Base-by-base conservation (phyloP, 805 yeast species). In the Monosporozyma aerobia region DNA sequence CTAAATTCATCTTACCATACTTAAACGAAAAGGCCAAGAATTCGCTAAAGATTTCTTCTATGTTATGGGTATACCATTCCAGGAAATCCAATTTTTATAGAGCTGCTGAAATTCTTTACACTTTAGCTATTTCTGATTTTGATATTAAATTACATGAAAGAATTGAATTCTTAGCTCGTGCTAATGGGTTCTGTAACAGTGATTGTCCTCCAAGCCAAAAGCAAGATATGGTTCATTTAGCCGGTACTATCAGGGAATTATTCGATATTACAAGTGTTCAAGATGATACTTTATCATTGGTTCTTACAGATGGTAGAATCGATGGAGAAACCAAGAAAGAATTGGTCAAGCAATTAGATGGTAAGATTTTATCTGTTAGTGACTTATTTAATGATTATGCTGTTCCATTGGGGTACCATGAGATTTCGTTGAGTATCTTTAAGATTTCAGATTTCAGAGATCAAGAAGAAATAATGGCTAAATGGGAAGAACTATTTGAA, bases 141-240 rank as follows among this genome's bases (percentile, higher is more conserved):
- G 77, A 78, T 10, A 73, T 92, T 49, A 71, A 77, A 39, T 75
- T 92, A 53, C 76, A 78, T 40, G 83, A 85, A 61, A 79, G 99
- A 65, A 84, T 92, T 45, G 97, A 90, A 68, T 89, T 79, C 64
- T 73, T 94, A 51, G 87, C 97, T 1, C 78, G 97, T 59, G 97
- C 97, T 1, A 86, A 85, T 67, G 96, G 96, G 2, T 90, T 88
- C 72, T 86, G 96, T 67, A 87, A 88, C 63, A 85, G 96, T 67
- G 82, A 79, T 46, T 81, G 90, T 56, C 85, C 92, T 27, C 87
- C 92, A 32, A 79, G 77, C 54, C 76, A 83, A 62, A 78, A 92
- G 59, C 95, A 87, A 61, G 81, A 82, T 55, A 83, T 89, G 78
- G 80, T 83, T 30, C 82, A 81, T 60, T 72, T 92, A 53, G 77